phyloP scores from a whole-genome alignment of 2,329 filamentous ascomycete species.

The Basipetospora sp. region DNA sequence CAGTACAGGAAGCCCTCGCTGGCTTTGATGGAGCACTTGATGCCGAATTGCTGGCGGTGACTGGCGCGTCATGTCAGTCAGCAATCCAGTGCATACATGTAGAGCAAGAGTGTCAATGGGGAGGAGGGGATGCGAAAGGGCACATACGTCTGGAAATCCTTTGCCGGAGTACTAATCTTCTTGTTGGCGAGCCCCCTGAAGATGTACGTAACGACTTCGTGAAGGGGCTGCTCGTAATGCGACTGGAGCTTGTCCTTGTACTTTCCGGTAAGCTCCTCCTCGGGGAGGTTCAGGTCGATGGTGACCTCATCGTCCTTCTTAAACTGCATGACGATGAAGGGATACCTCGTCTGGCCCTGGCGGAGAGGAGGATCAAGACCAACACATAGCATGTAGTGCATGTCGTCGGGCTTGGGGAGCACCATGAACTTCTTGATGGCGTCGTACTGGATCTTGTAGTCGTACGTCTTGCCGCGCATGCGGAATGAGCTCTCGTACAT shows the following conservation, averaged over 20 bases:
- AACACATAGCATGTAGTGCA: constrained; percentile 87
- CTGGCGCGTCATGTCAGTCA: constrained; percentile 26
- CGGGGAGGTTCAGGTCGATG: constrained; percentile 89
- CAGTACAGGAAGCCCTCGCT: constrained; percentile 96
- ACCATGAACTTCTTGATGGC: constrained; percentile 98
- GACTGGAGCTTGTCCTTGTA: constrained; percentile 81
- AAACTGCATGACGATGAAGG: constrained; percentile 97
- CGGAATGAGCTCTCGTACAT: constrained; percentile 98
- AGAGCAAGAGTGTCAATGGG: background rate
- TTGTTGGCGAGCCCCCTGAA: constrained; percentile 90
- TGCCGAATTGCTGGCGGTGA: constrained; percentile 83
- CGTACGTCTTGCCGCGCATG: constrained; percentile 94
- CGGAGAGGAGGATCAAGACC: constrained; percentile 88
- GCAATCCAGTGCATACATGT: background rate
- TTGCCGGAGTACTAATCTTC: constrained; percentile 84
- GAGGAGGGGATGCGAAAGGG: background rate
- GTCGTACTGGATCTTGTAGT: constrained; percentile 99
- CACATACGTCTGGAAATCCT: constrained; percentile 69
- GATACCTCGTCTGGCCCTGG: constrained; percentile 93
- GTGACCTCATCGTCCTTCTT: constrained; percentile 96
- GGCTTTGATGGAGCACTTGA: constrained; percentile 99
- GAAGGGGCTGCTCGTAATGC: constrained; percentile 85
- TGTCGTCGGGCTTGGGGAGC: constrained; percentile 93
- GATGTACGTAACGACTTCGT: constrained; percentile 86
- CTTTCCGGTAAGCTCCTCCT: constrained; percentile 65